Base-by-base conservation (phyloP, 495 filamentous ascomycete species). In the Penicillium malachiteum region DNA sequence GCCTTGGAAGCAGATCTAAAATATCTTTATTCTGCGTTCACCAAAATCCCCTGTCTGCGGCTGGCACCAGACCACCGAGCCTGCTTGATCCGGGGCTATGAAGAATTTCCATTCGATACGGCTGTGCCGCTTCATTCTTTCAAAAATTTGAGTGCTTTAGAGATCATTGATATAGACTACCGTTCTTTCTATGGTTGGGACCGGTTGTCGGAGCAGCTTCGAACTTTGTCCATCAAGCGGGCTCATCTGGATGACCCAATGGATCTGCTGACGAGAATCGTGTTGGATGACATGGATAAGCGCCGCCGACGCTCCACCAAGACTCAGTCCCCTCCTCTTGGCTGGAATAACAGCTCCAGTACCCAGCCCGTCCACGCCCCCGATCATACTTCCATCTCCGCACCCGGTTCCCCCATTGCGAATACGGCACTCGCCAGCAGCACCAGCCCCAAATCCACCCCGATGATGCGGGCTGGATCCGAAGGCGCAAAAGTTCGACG, bases 141-240 rank as follows among this genome's bases (percentile, higher is more conserved):
- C 81, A 97, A 98, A 77, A 98, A 97, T 63, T 72, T 97, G 46
- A 91, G 90, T 71, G 86, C 89, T 9, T 78, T 98, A 60, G 94
- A 97, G 72, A 90, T 98, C 41, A 90, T 86, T 71, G 92, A 96
- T 68, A 86, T 97, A 66, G 94, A 97, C 72, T 96, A 95, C 66
- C 85, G 94, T 57, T 92, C 96, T 58, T 96, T 97, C 72, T 96
- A 89, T 69, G 94, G 94, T 41, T 98, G 94, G 94, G 94, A 97
- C 71, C 83, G 87, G 54, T 66, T 97, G 54, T 87, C 94, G 0
- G 94, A 98, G 66, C 90, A 96, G 71, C 79, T 97, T 44, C 84
- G 91, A 52, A 93, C 89, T 54, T 76, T 98, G 56, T 89, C 88
- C n/a, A 78, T 98, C 58, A 96, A 91, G 73, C 84, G 91, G 59